phyloP scores from a whole-genome alignment of 2,329 filamentous ascomycete species.

The Beauveria asiatica region DNA sequence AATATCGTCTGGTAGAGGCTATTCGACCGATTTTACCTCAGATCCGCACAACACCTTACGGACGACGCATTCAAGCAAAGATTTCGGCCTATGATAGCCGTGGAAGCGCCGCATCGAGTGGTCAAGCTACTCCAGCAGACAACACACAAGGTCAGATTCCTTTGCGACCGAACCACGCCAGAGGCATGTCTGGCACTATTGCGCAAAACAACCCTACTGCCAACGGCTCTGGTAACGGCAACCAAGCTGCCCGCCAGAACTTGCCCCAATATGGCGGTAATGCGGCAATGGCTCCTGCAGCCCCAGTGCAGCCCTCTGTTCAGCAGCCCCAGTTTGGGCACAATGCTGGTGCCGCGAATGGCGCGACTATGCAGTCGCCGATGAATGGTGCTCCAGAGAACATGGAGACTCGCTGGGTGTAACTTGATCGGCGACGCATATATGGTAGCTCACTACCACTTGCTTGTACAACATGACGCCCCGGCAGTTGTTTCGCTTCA shows the following conservation, averaged over 20 bases:
- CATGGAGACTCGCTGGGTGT: slow-evolving; percentile 32
- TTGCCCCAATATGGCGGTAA: slow-evolving; percentile 27
- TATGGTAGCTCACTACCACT: slow-evolving; percentile 18
- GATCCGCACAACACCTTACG: slow-evolving; percentile 87
- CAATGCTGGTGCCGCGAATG: slow-evolving; percentile 8
- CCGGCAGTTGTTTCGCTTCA: slow-evolving; percentile 10
- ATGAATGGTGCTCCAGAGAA: slow-evolving; percentile 20
- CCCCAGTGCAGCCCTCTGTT: slow-evolving; percentile 15
- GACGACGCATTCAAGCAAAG: slow-evolving; percentile 87
- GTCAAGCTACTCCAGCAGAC: slow-evolving; percentile 45
- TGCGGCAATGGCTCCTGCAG: slow-evolving; percentile 23
- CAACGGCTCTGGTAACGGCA: slow-evolving; percentile 23
- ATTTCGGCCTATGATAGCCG: slow-evolving; percentile 55
- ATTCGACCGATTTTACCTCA: slow-evolving; percentile 77
- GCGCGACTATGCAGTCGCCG: slow-evolving; percentile 19
- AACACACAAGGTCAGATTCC: slow-evolving; percentile 46
- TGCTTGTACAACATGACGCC: slow-evolving; percentile 26
- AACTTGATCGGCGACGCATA: slow-evolving; percentile 20
- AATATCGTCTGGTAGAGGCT: slow-evolving; percentile 67
- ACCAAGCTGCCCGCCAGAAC: slow-evolving; percentile 23
- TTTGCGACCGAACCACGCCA: slow-evolving; percentile 35
- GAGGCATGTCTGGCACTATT: slow-evolving; percentile 29
- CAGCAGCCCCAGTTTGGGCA: slow-evolving; percentile 12
- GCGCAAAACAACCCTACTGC: not conserved
- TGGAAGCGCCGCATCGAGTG: slow-evolving; percentile 33